A percentile compares a stretch with the other conserved stretches of the same genome.
phyloP scores from a whole-genome alignment of 139 green algal species.

The Trebouxia sp. region DNA sequence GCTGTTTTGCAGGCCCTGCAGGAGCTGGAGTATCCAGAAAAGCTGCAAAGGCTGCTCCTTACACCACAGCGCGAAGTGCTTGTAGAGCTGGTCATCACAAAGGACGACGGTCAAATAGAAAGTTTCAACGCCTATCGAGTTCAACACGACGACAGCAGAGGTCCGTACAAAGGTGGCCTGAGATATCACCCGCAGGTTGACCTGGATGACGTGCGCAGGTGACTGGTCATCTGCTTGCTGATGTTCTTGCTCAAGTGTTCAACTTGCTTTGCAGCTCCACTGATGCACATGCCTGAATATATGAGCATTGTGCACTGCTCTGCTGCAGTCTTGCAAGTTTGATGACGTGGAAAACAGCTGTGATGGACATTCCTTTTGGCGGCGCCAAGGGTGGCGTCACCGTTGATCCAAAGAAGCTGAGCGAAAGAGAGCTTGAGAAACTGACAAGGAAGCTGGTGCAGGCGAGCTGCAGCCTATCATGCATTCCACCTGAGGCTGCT shows the following conservation, averaged over 20 bases:
- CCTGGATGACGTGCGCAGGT: conserved; percentile 77
- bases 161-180: conserved; percentile 90
- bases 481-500: too few species aligned
- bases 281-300: too few species aligned
- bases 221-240: not conserved
- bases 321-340: conserved; percentile 64
- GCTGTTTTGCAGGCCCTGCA: conserved; percentile 59
- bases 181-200: conserved; percentile 80
- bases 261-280: too few species aligned
- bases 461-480: conserved; percentile 35
- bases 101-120: conserved; percentile 74
- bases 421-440: conserved; percentile 85
- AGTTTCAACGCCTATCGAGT: conserved; percentile 80
- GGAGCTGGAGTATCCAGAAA: conserved; percentile 55
- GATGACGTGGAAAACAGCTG: conserved; percentile 97
- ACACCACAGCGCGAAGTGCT: conserved; percentile 67
- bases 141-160: conserved; percentile 88
- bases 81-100: conserved; percentile 82
- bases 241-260: conserved; percentile 54
- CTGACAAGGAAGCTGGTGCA: conserved; percentile 91
- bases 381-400: conserved; percentile 86
- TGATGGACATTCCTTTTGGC: conserved; percentile 97
- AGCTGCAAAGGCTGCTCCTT: conserved; percentile 78
- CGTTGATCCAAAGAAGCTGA: conserved; percentile 68
- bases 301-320: not conserved